A percentile compares a stretch with the other conserved stretches of the same genome.
Evolutionary conservation across 352 stramenopile genomes (phyloP).

Genomic region (Phytophthora tentaculata): DNA sequence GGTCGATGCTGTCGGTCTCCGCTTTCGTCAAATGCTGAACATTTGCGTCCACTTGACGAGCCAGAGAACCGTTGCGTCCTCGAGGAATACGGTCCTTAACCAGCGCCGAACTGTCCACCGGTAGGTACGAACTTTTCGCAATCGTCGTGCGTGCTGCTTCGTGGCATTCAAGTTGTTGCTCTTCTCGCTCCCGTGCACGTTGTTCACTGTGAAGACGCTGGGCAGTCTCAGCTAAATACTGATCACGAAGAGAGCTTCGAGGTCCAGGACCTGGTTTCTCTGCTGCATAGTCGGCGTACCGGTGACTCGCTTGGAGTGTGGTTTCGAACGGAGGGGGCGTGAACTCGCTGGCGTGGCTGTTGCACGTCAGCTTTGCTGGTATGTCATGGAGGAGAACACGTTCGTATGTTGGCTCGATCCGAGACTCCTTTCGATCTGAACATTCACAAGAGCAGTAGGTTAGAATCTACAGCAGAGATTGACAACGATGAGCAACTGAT

Average conservation of each 20-base stretch:
- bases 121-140: slow-evolving; percentile 47
- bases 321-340: slow-evolving; percentile 54
- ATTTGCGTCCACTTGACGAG: slow-evolving; percentile 52
- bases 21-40: slow-evolving; percentile 69
- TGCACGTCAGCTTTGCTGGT: slow-evolving; percentile 29
- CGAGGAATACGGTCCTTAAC: slow-evolving; percentile 50
- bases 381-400: slow-evolving; percentile 56
- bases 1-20: slow-evolving; percentile 78
- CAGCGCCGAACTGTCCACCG: slow-evolving; percentile 40
- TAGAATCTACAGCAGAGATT: background rate
- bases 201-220: slow-evolving; percentile 45
- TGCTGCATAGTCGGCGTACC: slow-evolving; percentile 53
- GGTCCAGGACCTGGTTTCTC: slow-evolving; percentile 36
- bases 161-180: slow-evolving; percentile 31
- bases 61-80: slow-evolving; percentile 52
- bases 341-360: slow-evolving; percentile 38
- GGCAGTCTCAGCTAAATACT: slow-evolving; percentile 50
- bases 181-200: slow-evolving; percentile 33
- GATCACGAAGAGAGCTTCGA: slow-evolving; percentile 52
- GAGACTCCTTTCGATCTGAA: slow-evolving; percentile 50
- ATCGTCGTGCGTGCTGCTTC: slow-evolving; percentile 30
- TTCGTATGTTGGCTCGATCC: slow-evolving; percentile 52
- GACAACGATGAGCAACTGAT: background rate
- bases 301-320: slow-evolving; percentile 57
- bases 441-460: background rate